Percentiles rank a stretch among this genome's conserved stretches.
Evolutionary conservation across 1,139 yeast species (phyloP).

Genomic region (Kurtzmaniella quercitrusa): DNA sequence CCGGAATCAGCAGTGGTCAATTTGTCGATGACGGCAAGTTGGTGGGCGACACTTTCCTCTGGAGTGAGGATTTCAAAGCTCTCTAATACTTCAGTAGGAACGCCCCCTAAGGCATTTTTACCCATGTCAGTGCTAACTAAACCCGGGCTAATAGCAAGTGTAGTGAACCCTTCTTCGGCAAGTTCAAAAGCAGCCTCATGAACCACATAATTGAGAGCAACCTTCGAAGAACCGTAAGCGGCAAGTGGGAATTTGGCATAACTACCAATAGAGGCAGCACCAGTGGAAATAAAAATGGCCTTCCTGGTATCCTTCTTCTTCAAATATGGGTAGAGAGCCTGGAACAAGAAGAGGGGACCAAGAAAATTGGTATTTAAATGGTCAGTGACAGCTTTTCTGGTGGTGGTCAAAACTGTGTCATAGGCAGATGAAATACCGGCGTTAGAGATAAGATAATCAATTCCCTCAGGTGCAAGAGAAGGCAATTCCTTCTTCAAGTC

Average conservation of each 20-base stretch:
- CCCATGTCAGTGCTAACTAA: conserved; percentile 22
- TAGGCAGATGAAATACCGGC: conserved; percentile 12
- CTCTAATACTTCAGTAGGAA: not conserved
- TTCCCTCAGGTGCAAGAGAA: conserved; percentile 5
- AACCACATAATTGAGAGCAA: conserved; percentile 15
- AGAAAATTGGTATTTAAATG: conserved; percentile 23
- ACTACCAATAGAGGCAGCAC: conserved; percentile 17
- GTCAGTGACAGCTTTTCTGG: conserved; percentile 12
- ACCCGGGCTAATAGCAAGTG: conserved; percentile 28
- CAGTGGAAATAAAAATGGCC: conserved; percentile 21
- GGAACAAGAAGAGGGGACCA: conserved; percentile 26
- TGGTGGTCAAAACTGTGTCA: conserved; percentile 5
- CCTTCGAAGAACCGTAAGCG: conserved; percentile 18
- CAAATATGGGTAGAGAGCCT: conserved; percentile 9
- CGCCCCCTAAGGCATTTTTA: not conserved
- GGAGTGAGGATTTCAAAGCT: conserved; percentile 6
- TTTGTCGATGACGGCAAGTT: conserved; percentile 4
- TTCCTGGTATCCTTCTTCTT: conserved; percentile 16
- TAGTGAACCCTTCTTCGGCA: conserved; percentile 17
- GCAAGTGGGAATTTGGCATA: conserved; percentile 7
- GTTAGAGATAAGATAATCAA: conserved; percentile 16
- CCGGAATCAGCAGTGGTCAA: conserved; percentile 7
- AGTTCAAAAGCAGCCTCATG: conserved; percentile 8
- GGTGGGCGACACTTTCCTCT: conserved; percentile 8
- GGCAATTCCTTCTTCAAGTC: conserved; percentile 3